Conservation (phyloP, 176 grass and related monocot genomes). For the Cenchrus purpureus region DNA sequence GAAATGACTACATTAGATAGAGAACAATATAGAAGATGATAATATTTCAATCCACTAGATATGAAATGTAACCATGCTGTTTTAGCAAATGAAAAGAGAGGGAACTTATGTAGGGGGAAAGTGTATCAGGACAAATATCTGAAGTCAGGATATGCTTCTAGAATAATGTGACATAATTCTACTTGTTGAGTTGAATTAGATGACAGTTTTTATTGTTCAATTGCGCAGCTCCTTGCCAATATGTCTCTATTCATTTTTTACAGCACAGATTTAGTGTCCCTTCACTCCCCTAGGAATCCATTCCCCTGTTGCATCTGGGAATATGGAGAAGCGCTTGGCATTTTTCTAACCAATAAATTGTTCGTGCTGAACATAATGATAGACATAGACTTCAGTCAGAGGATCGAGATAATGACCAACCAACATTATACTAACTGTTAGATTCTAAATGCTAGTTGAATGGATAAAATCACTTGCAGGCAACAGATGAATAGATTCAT, state of each 20-base stretch:
- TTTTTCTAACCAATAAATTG: neutral
- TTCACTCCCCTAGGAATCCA: too few species aligned
- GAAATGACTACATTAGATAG: slow-evolving; percentile 1
- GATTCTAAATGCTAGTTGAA: slow-evolving; percentile 7
- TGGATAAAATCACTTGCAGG: neutral
- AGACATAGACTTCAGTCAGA: neutral
- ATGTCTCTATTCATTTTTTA: too few species aligned
- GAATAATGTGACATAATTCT: slow-evolving; percentile 1
- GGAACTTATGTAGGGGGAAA: neutral
- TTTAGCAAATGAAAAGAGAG: neutral
- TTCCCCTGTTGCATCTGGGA: too few species aligned
- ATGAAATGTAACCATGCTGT: neutral
- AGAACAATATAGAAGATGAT: neutral
- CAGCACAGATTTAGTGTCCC: too few species aligned
- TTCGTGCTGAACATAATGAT: neutral
- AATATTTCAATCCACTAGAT: neutral
- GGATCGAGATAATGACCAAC: neutral
- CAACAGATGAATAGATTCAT: neutral
- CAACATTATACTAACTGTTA: neutral
- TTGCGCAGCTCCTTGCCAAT: neutral
- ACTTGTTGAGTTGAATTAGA: neutral
- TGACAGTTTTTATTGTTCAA: neutral
- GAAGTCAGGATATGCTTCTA: neutral
- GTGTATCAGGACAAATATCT: neutral
- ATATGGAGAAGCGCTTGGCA: too few species aligned